Conservation (phyloP, 108 stramenopile species). For the Epipyxis sp. region DNA sequence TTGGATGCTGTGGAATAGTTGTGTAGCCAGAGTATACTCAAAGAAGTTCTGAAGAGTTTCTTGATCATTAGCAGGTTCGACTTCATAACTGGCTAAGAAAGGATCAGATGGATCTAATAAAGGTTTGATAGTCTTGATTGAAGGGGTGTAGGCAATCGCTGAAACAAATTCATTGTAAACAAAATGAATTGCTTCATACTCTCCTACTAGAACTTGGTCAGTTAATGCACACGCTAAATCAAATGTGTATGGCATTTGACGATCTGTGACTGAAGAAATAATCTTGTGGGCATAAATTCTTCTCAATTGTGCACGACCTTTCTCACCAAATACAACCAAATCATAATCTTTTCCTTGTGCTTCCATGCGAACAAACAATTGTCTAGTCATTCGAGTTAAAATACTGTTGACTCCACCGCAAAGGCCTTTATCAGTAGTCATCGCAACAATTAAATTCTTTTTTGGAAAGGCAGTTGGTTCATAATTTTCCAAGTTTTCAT, state of each 20-base stretch:
- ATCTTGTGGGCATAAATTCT: conserved; percentile 66
- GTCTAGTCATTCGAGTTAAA: conserved; percentile 74
- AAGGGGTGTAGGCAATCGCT: conserved; percentile 48
- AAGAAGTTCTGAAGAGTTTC: conserved; percentile 85
- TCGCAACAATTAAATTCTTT: conserved; percentile 78
- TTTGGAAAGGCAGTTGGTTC: conserved; percentile 57
- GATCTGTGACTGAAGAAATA: conserved; percentile 61
- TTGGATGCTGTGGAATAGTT: conserved; percentile 88
- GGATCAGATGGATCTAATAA: neutral
- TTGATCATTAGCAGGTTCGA: conserved; percentile 81
- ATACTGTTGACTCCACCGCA: conserved; percentile 97
- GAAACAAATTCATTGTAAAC: conserved; percentile 52
- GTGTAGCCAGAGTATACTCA: conserved; percentile 88
- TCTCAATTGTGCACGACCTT: conserved; percentile 86
- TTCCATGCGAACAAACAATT: conserved; percentile 57
- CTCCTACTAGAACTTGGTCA: neutral
- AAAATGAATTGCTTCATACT: conserved; percentile 43
- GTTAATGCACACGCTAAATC: conserved; percentile 29
- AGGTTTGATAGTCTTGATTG: conserved; percentile 36
- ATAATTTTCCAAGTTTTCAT: conserved; percentile 33
- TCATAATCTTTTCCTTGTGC: conserved; percentile 74
- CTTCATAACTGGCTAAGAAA: conserved; percentile 81
- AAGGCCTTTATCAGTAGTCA: conserved; percentile 94
- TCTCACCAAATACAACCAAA: conserved; percentile 92
- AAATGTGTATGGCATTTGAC: conserved; percentile 33